A percentile compares a stretch with the other conserved stretches of the same genome.
phyloP scores from a whole-genome alignment of 257 asterid genomes.

The Ligustrum vulgare region DNA sequence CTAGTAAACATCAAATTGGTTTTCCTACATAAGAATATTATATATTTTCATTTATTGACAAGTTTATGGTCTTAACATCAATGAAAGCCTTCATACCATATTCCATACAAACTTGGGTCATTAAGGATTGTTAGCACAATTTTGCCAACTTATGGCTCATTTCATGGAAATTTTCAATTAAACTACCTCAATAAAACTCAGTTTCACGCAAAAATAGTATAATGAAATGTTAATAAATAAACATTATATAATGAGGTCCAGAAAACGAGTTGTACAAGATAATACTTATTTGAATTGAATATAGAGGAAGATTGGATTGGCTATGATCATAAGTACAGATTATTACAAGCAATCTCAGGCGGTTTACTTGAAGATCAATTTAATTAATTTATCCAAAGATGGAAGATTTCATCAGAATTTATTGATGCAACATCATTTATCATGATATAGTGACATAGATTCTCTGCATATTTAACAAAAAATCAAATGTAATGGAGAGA shows the following conservation, averaged over 20 bases:
- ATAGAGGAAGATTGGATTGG: neutral
- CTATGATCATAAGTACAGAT: neutral
- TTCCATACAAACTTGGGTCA: neutral
- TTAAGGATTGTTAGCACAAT: neutral
- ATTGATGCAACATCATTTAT: neutral
- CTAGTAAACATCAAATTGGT: neutral
- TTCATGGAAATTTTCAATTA: neutral
- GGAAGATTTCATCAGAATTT: neutral
- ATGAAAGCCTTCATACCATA: neutral
- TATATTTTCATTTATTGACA: neutral
- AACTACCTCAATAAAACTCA: neutral
- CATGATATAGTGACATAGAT: neutral
- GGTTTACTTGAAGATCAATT: neutral
- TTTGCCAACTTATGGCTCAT: neutral
- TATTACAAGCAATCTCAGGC: neutral
- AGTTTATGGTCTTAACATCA: neutral
- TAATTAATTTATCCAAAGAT: neutral
- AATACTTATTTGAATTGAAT: neutral
- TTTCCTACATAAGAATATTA: too few species aligned
- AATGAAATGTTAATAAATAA: too few species aligned
- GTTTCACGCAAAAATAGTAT: too few species aligned
- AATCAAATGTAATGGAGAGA: neutral
- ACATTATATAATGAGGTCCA: neutral
- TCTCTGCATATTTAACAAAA: neutral
- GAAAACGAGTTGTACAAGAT: neutral